Evolutionary conservation across 768 basidiomycete species (phyloP), one percentile per base, ranked within the genome.

Genomic region (Tricholoma hemisulphureum): DNA sequence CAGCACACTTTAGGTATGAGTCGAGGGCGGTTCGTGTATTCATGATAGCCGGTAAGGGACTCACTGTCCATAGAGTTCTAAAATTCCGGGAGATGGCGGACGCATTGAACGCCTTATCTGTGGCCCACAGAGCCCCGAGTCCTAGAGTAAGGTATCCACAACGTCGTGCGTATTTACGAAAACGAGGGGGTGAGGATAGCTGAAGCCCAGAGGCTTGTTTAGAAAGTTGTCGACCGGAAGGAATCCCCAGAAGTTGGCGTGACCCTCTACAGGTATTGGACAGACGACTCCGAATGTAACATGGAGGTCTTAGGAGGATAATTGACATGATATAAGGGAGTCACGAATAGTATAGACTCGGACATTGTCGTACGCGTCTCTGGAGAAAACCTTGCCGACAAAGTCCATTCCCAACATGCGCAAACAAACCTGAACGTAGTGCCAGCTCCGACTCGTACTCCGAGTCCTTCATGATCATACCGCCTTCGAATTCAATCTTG

Each of bases 21-120:
- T 32, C 20, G 45, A 39, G 28, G 55, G 29, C 18, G 14, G 7
- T n/a, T 18, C 21, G 41, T 18, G 21, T 13, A 29, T 13, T 10
- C 29, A 29, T 20, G 13, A 9, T 4, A 51, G 23, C 55, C 8
- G 51, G 28, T 6, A 4, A n/a, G n/a, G n/a, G n/a, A 71, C 79
- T 52, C 57, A 81, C 81, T 16, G 82, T 78, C 73, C 76, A 77
- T 28, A 83, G 71, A 5, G 85, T 86, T 58, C 83, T 71, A 32
- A 83, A 55, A 65, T 81, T 86, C 54, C 85, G 70, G 11, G 71
- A 68, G 6, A 85, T 73, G 1, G 86, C 79, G 26, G 83, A 83
- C 0, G 84, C 85, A 71, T 87, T 86, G 65, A 77, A 83, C 11
- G 72, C 62, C 54, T 66, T 76, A 65, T 88, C 86, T n/a, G 77